Base-by-base conservation (phyloP, 31 red algal genomes). In the Odonthalia washingtoniensis region DNA sequence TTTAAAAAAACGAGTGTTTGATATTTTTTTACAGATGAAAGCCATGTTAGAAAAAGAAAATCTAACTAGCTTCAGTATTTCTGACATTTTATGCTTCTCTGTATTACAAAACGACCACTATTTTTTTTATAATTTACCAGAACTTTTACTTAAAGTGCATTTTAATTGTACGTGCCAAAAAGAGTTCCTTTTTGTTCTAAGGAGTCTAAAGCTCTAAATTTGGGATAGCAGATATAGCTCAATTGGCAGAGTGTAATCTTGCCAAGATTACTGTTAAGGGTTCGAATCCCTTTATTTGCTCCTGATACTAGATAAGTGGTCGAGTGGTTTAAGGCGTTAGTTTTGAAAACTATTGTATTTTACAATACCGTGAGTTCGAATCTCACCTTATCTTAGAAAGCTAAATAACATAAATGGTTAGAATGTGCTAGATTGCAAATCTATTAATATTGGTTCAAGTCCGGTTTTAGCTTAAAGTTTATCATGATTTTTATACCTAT, bases 231-330 rank as follows among this genome's bases (percentile, higher is more conserved):
- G 66, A 87, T 42, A 35, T 78, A 87, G 60, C 76, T 80, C 4
- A 80, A 80, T 57, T 80, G 76, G 76, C 60, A 80, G 76, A 80
- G 76, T 80, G 76, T 80, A 80, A 80, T 12, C 76, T 80, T 80
- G 76, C 76, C 76, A 80, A 80, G 76, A 35, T 80, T 80, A 80
- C 46, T 60, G 76, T 80, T 57, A 45, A 80, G 76, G 46, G 76
- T 53, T 53, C 34, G 74, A 78, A 52, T 78, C 42, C 74, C 34
- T 53, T 53, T 40, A 57, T 78, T 78, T 24, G 52, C 52, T 61
- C 24, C 52, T 14, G 52, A n/a, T n/a, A n/a, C n/a, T n/a, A n/a
- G n/a, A 61, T 61, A 61, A 61, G 52, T 61, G 52, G 52, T 61
- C 52, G 52, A 61, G 52, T 61, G 52, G 52, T 61, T 61, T 61